Evolutionary conservation across 441 rosid genomes (phyloP).

Genomic region (Pelargonium cotyledonis): DNA sequence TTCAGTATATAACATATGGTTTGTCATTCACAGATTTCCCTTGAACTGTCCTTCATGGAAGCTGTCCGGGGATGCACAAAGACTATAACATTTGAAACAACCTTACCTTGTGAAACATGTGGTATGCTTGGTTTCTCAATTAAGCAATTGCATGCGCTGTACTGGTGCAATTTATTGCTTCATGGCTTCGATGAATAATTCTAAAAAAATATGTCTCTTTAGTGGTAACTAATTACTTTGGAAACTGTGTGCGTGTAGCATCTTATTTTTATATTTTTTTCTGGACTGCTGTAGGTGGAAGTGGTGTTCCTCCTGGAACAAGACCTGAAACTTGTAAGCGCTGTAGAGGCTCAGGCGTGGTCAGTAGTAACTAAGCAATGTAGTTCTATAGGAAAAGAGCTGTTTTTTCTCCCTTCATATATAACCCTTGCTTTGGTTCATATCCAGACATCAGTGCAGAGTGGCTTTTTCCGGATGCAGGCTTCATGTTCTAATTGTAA

Average conservation of each 20-base stretch:
- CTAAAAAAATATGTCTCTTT: neutral
- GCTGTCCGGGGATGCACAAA: constrained; percentile 96
- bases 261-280: constrained; percentile 7
- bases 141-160: neutral
- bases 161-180: neutral
- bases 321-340: constrained; percentile 79
- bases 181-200: neutral
- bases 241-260: neutral
- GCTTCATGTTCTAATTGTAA: constrained; percentile 66
- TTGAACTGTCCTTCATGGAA: constrained; percentile 98
- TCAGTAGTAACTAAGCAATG: constrained; percentile 27
- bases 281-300: constrained; percentile 55
- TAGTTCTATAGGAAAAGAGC: neutral
- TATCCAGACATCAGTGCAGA: constrained; percentile 52
- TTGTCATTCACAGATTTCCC: constrained; percentile 45
- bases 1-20: neutral
- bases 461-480: constrained; percentile 61
- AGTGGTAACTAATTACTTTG: neutral
- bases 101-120: constrained; percentile 74
- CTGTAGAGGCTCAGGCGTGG: constrained; percentile 92
- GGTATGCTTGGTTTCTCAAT: constrained; percentile 39
- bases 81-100: constrained; percentile 73
- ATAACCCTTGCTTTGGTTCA: constrained; percentile 20
- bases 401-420: neutral
- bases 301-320: constrained; percentile 96